Conservation (phyloP, 225 moss, liverwort and hornwort genomes). For the Takakia lepidozioides region DNA sequence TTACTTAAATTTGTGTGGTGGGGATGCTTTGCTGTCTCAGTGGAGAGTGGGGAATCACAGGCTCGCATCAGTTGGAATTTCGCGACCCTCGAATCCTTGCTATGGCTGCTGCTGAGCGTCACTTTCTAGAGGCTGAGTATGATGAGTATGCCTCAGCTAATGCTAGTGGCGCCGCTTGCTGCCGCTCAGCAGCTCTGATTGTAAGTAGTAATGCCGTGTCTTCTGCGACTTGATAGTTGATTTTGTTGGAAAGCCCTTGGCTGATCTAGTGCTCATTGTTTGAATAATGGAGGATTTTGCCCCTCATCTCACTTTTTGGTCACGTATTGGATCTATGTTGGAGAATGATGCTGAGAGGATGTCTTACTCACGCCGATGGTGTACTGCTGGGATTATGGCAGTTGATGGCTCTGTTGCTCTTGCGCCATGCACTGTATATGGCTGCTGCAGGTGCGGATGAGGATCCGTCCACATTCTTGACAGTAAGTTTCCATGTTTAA, state of each 20-base stretch:
- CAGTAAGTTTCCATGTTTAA: slow-evolving; percentile 20
- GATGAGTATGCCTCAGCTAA: slow-evolving; percentile 50
- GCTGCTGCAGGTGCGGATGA: slow-evolving; percentile 40
- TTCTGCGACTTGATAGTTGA: neutral
- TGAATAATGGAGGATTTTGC: too few species aligned
- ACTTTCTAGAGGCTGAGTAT: slow-evolving; percentile 43
- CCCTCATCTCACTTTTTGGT: too few species aligned
- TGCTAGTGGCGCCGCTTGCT: slow-evolving; percentile 48
- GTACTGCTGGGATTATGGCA: slow-evolving; percentile 11
- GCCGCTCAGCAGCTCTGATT: slow-evolving; percentile 48
- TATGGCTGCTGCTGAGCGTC: slow-evolving; percentile 59
- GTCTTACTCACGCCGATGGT: too few species aligned
- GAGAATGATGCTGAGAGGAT: too few species aligned
- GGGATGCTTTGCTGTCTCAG: too few species aligned
- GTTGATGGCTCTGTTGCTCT: slow-evolving; percentile 50
- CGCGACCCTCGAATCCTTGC: slow-evolving; percentile 44
- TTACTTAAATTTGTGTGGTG: too few species aligned
- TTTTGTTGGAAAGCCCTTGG: neutral
- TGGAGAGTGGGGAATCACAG: slow-evolving; percentile 49
- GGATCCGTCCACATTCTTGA: slow-evolving; percentile 41
- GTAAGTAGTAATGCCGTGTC: slow-evolving; percentile 15
- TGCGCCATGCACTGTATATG: slow-evolving; percentile 47
- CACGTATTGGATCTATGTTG: too few species aligned
- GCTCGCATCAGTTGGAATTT: slow-evolving; percentile 28
- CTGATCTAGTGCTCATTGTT: too few species aligned